Evolutionary conservation across 2,329 filamentous ascomycete genomes (phyloP).

Genomic region (Trichoderma endophyticum): DNA sequence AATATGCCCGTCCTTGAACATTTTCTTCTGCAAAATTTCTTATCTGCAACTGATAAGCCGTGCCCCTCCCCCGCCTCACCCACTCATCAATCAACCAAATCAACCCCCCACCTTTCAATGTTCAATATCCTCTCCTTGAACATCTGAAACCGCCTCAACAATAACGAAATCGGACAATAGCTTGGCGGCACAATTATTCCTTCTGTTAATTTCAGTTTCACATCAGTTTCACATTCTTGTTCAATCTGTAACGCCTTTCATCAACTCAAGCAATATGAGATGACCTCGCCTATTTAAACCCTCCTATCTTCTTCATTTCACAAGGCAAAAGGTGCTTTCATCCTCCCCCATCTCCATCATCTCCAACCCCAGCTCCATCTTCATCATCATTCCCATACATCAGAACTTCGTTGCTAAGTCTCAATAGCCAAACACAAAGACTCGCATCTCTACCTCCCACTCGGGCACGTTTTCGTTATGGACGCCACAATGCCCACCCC

Average conservation of each 20-base stretch:
- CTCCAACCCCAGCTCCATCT: neutral
- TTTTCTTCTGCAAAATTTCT: neutral
- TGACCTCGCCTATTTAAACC: neutral
- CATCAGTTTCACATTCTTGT: neutral
- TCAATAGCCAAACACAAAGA: neutral
- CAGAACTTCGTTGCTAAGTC: neutral
- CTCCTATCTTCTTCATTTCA: neutral
- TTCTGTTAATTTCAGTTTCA: neutral
- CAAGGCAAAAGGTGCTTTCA: neutral
- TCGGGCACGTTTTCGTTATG: neutral
- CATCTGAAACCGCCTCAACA: neutral
- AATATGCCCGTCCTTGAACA: neutral
- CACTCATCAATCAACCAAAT: neutral
- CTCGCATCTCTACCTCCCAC: neutral
- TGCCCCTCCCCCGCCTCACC: slow-evolving; percentile 15
- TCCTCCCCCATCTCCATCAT: neutral
- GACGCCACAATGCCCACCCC: slow-evolving; percentile 1
- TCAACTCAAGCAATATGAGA: neutral
- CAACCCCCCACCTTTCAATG: neutral
- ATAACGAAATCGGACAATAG: neutral
- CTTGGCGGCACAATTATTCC: neutral
- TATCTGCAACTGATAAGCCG: slow-evolving; percentile 8
- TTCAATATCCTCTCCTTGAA: neutral
- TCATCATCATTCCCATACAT: neutral
- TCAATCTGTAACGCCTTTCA: neutral